These are phyloP conservation scores for Trypanosoma melophagium DNA, from an alignment of 208 protist genomes.

Conservation along the genomic window DNA sequence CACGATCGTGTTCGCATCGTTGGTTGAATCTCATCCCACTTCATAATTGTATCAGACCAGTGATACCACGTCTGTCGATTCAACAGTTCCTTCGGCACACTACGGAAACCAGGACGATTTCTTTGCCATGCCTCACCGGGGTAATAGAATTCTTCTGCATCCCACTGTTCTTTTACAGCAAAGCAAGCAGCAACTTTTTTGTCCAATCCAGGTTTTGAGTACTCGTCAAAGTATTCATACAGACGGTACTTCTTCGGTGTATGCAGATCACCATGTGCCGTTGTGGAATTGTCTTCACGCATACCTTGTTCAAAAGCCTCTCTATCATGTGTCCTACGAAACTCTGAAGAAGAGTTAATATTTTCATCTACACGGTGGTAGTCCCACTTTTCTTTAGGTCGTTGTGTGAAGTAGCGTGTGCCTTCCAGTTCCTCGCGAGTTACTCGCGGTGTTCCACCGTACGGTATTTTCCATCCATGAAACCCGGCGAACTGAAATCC, in stretches of 20 bases:
- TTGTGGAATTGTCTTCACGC: slow-evolving; percentile 79
- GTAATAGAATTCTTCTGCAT: slow-evolving; percentile 89
- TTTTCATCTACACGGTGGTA: slow-evolving; percentile 89
- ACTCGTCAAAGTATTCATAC: slow-evolving; percentile 91
- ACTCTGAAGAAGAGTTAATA: slow-evolving; percentile 85
- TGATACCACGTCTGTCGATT: slow-evolving; percentile 90
- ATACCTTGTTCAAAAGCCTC: slow-evolving; percentile 71
- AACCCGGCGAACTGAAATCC: slow-evolving; percentile 78
- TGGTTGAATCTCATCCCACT: slow-evolving; percentile 86
- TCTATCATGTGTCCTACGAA: slow-evolving; percentile 60
- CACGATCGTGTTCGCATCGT: slow-evolving; percentile 82
- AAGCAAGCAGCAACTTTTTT: slow-evolving; percentile 70
- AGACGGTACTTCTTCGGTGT: slow-evolving; percentile 80
- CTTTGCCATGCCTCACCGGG: slow-evolving; percentile 83
- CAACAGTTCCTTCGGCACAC: slow-evolving; percentile 84
- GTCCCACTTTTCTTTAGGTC: slow-evolving; percentile 74
- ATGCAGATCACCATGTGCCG: slow-evolving; percentile 64
- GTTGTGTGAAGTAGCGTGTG: slow-evolving; percentile 64
- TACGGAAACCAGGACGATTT: slow-evolving; percentile 85
- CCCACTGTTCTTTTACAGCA: slow-evolving; percentile 88
- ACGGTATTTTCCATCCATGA: slow-evolving; percentile 81
- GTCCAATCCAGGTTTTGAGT: slow-evolving; percentile 82
- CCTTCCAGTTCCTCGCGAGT: slow-evolving; percentile 78
- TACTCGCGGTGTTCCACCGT: slow-evolving; percentile 43
- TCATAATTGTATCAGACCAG: slow-evolving; percentile 83